Base-by-base conservation (phyloP, 305 asterid species). In the Fraxinus nigra region DNA sequence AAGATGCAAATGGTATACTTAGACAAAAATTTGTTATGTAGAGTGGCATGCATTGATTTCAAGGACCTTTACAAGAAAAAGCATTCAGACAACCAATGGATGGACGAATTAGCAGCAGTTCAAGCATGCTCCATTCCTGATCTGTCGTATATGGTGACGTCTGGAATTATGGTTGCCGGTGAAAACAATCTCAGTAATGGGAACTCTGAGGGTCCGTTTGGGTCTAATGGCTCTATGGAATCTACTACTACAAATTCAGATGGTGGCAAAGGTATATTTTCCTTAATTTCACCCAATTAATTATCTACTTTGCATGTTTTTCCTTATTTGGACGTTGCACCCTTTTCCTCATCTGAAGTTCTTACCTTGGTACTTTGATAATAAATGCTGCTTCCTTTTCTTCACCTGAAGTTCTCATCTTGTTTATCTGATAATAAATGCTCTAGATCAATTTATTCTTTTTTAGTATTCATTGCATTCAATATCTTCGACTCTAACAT, bases 71-170 rank as follows among this genome's bases (percentile, higher is more conserved):
- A 86, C 91, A 81, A 91, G 90, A 89, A 88, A 85, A 94, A 94
- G 85, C 94, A 91, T 81, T 88, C 92, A 8, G 97, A 94, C 85
- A 88, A 89, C 80, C 95, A 89, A 69, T 94, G 98, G 98, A 88
- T 92, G 95, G 93, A 84, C 74, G 97, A 92, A 88, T 88, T 94
- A 86, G 97, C 96, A 26, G 98, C 97, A 78, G 93, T 94, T 82
- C 87, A 90, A 87, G 95, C 98, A 37, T 86, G 78, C 77, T 75
- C 96, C 35, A 72, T 91, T 75, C 38, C 89, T 48, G 95, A 91
- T 79, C 82, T 90, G 76, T 87, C 93, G 1, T 90, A 86, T 54
- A 67, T 88, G 87, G 91, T 88, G 63, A 83, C 90, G 30, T 88
- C 94, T 11, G 97, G 95, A 72, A 88, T 90, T 80, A 85, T 87